Percentiles rank a stretch among this genome's conserved stretches.
Conservation (phyloP, 306 rosid genomes). For the Vigna radiata region DNA sequence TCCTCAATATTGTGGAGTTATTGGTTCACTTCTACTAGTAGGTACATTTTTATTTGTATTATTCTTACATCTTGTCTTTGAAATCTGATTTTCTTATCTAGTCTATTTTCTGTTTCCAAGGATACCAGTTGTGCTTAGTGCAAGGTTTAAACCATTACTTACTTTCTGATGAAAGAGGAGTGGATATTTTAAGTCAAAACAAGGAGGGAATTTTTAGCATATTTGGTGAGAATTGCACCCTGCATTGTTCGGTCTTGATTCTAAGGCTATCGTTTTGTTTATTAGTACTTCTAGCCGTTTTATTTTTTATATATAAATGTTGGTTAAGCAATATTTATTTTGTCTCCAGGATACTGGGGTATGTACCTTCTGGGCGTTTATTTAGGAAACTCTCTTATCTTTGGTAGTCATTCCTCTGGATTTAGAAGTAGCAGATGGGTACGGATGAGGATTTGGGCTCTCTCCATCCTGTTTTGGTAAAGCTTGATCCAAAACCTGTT, state of each 20-base stretch:
- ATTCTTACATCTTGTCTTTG: conserved; percentile 19
- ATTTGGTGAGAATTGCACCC: conserved; percentile 66
- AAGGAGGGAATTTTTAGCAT: conserved; percentile 94
- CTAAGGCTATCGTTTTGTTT: background rate
- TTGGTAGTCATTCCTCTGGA: conserved; percentile 54
- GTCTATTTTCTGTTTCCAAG: conserved; percentile 52
- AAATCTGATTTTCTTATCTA: conserved; percentile 31
- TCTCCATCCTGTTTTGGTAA: conserved; percentile 58
- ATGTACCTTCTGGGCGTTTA: conserved; percentile 88
- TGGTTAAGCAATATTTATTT: conserved; percentile 5
- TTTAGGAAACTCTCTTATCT: conserved; percentile 77
- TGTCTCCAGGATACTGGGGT: conserved; percentile 84
- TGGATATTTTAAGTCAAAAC: conserved; percentile 83
- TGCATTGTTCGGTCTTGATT: conserved; percentile 37
- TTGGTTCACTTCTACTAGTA: conserved; percentile 75
- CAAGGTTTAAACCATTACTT: conserved; percentile 70
- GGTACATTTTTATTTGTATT: conserved; percentile 60
- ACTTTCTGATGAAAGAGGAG: conserved; percentile 81
- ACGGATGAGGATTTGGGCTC: conserved; percentile 65
- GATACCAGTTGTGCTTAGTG: conserved; percentile 75
- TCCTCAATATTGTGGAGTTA: conserved; percentile 70
- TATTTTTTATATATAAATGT: background rate
- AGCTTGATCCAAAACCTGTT: conserved; percentile 36
- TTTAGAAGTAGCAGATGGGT: conserved; percentile 64
- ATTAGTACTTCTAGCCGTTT: conserved; percentile 4